Base-by-base conservation (phyloP, 495 filamentous ascomycete genomes). In the Neurospora sp. region DNA sequence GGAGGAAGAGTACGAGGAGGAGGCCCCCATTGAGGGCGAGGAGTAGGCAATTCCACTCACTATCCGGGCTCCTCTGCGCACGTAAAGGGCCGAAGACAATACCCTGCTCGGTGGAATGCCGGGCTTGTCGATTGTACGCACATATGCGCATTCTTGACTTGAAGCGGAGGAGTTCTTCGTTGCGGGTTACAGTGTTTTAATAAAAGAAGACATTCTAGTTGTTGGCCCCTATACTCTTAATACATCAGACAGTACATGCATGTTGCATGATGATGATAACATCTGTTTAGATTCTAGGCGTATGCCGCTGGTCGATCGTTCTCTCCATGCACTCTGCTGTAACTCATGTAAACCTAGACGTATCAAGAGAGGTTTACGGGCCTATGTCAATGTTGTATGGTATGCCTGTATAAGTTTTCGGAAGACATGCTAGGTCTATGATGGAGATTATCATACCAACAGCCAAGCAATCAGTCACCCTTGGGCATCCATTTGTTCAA, bases 1-100 rank as follows among this genome's bases (percentile, higher is more conserved):
- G 70, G 88, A 90, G 82, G 87, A 88, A 81, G 85, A 88, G 74
- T 88, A 89, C 78, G 88, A 89, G 81, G 88, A 90, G 82, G 88
- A 89, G 79, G 81, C 81, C 38, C 85, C 83, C 70, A 72, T 79
- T 69, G 87, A 88, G 83, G 86, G 83, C 72, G 87, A 88, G 77
- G 85, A 87, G 79, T 85, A 85, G 76, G 69, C 48, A 16, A 22
- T 16, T 35, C 38, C 22, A 38, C 35, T 44, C 38, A 41, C 16
- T 14, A 39, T 38, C 20, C 37, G 22, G 37, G 68, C 68, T 69
- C 68, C 40, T 38, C 35, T 41, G 68, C 68, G 40, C 68, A 38
- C 40, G 68, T 38, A 22, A 38, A 39, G 68, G 35, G 8, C 68
- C 40, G 18, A 41, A 38, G 37, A 1, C 37, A 44, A 46, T 31